Percentiles rank a stretch among this genome's conserved stretches.
Conservation (phyloP, 2,329 filamentous ascomycete species). For the Xylaria polymorpha region DNA sequence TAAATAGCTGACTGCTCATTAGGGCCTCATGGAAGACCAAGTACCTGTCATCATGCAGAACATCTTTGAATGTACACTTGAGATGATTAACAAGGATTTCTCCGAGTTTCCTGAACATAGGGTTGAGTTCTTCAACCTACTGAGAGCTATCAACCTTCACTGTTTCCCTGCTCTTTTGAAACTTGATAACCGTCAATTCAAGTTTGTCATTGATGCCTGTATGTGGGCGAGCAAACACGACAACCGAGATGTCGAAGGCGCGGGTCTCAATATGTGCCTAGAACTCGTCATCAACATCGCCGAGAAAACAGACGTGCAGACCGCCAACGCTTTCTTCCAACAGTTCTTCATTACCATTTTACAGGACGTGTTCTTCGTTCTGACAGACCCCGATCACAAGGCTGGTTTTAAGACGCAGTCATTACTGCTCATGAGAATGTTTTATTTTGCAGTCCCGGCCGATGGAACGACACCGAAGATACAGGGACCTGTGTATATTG, state of each 20-base stretch:
- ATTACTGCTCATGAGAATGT: slow-evolving; percentile 91
- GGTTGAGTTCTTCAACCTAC: slow-evolving; percentile 98
- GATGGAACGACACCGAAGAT: slow-evolving; percentile 82
- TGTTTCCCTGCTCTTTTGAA: slow-evolving; percentile 96
- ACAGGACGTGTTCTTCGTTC: slow-evolving; percentile 97
- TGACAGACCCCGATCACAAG: slow-evolving; percentile 98
- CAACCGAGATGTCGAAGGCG: slow-evolving; percentile 96
- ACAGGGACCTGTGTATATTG: slow-evolving; percentile 89
- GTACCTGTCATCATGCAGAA: slow-evolving; percentile 98
- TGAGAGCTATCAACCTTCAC: slow-evolving; percentile 94
- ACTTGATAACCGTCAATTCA: slow-evolving; percentile 96
- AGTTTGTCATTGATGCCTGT: slow-evolving; percentile 99
- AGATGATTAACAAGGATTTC: slow-evolving; percentile 99
- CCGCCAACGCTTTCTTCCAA: slow-evolving; percentile 95
- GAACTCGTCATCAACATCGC: slow-evolving; percentile 98
- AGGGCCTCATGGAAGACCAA: slow-evolving; percentile 98
- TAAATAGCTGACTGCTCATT: slow-evolving; percentile 36
- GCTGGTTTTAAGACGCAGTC: slow-evolving; percentile 99
- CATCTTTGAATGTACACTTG: slow-evolving; percentile 96
- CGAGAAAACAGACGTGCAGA: slow-evolving; percentile 85
- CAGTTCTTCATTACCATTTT: slow-evolving; percentile 96
- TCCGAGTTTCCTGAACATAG: slow-evolving; percentile 98
- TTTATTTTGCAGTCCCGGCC: slow-evolving; percentile 88
- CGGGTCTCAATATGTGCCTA: slow-evolving; percentile 96
- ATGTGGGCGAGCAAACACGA: slow-evolving; percentile 99